phyloP scores from a whole-genome alignment of 2,329 filamentous ascomycete species.

The Trichoderma koningiopsis region DNA sequence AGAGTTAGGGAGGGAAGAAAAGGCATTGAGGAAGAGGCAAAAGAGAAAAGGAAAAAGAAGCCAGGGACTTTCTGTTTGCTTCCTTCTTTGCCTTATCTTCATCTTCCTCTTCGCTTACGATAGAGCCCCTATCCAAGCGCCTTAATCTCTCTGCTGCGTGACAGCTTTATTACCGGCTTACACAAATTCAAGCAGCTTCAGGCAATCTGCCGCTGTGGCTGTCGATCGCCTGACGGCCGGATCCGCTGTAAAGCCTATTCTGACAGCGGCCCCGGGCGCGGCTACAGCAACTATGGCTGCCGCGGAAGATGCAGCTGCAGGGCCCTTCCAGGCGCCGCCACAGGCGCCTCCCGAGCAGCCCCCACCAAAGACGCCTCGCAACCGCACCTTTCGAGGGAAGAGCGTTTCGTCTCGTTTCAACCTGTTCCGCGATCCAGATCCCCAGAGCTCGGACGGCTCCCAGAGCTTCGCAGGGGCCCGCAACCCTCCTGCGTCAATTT shows the following conservation, averaged over 20 bases:
- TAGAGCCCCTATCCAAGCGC: not conserved
- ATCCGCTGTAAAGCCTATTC: slow-evolving; percentile 20
- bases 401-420: slow-evolving; percentile 41
- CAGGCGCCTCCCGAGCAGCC: slow-evolving; percentile 25
- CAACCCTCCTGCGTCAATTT: slow-evolving; percentile 18
- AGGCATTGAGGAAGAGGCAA: not conserved
- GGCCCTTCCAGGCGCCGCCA: slow-evolving; percentile 26
- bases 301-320: slow-evolving; percentile 23
- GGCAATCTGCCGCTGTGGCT: slow-evolving; percentile 11
- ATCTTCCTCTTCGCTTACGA: not conserved
- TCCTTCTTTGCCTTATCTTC: not conserved
- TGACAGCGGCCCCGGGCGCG: slow-evolving; percentile 8
- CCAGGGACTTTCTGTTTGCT: not conserved
- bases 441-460: slow-evolving; percentile 26
- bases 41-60: not conserved
- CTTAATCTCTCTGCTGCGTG: slow-evolving; percentile 18
- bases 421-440: slow-evolving; percentile 34
- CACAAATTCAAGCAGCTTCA: slow-evolving; percentile 13
- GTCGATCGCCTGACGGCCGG: slow-evolving; percentile 14
- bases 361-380: slow-evolving; percentile 37
- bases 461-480: slow-evolving; percentile 28
- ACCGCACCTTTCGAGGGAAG: slow-evolving; percentile 40
- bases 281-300: not conserved
- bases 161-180: slow-evolving; percentile 4
- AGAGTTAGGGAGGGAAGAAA: not conserved